Percentiles rank a stretch among this genome's conserved stretches.
Evolutionary conservation across 2,329 filamentous ascomycete species (phyloP).

Genomic region (Fusarium sulawesiense): DNA sequence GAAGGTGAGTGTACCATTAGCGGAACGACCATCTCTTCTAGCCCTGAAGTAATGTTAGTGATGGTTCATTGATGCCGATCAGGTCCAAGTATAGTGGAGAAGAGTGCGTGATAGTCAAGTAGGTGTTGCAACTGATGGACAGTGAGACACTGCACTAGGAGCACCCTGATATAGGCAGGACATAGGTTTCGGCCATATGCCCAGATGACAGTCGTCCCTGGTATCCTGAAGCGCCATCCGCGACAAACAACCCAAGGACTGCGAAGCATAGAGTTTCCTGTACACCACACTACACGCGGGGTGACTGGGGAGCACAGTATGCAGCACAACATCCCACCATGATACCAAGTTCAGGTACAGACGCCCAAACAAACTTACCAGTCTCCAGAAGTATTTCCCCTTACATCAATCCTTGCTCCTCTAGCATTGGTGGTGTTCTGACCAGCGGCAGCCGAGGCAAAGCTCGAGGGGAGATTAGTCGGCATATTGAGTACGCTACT

Average conservation of each 20-base stretch:
- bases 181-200: not conserved
- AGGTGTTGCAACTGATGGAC: conserved; percentile 7
- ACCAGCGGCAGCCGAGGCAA: conserved; percentile 84
- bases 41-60: conserved; percentile 58
- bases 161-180: not conserved
- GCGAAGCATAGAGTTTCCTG: conserved; percentile 19
- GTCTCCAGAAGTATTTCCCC: conserved; percentile 71
- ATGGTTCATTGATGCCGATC: not conserved
- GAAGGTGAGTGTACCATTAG: conserved; percentile 73
- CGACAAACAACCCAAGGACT: conserved; percentile 20
- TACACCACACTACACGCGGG: conserved; percentile 26
- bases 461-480: conserved; percentile 83
- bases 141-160: not conserved
- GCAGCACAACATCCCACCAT: conserved; percentile 36
- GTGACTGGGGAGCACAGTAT: conserved; percentile 31
- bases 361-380: conserved; percentile 68
- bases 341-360: conserved; percentile 17
- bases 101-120: conserved; percentile 18
- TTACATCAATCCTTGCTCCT: conserved; percentile 68
- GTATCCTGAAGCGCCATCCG: conserved; percentile 12
- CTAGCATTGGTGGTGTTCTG: conserved; percentile 72
- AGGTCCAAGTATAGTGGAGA: not conserved
- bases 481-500: conserved; percentile 63
- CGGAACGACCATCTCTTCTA: conserved; percentile 66
- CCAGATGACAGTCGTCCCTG: not conserved